phyloP scores from a whole-genome alignment of 2,329 filamentous ascomycete species.

The Cladosporium oxysporum region DNA sequence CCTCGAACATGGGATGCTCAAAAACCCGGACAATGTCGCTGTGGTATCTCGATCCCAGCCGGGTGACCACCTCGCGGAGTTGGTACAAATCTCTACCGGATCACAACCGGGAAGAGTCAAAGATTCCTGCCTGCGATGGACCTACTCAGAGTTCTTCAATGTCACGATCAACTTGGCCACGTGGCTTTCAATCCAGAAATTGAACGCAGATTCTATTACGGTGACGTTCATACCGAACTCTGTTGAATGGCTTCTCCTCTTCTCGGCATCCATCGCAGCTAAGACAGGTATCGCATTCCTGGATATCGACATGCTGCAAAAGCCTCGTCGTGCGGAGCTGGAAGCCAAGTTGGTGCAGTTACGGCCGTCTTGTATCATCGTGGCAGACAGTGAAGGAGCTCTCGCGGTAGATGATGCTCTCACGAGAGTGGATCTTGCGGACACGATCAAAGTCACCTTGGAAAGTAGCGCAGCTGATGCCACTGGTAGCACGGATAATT shows the following conservation, averaged over 20 bases:
- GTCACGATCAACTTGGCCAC: conserved; percentile 20
- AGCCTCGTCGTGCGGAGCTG: conserved; percentile 22
- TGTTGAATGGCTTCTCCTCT: conserved; percentile 23
- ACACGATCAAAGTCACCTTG: background rate
- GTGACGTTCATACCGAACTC: conserved; percentile 25
- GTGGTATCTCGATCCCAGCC: background rate
- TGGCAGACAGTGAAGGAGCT: conserved; percentile 14
- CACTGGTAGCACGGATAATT: background rate
- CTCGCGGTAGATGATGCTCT: conserved; percentile 56
- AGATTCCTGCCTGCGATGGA: conserved; percentile 22
- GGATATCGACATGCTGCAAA: conserved; percentile 23
- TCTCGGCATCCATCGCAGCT: conserved; percentile 21
- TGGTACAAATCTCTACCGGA: background rate
- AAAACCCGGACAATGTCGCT: background rate
- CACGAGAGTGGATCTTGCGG: conserved; percentile 35
- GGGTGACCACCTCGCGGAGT: background rate
- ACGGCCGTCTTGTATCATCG: conserved; percentile 22
- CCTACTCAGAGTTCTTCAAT: conserved; percentile 22
- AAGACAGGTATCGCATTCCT: conserved; percentile 23
- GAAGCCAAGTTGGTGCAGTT: conserved; percentile 19
- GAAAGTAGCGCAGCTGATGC: background rate
- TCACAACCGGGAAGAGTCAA: background rate
- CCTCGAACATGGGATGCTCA: background rate
- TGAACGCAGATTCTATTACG: conserved; percentile 23
- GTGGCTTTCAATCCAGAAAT: conserved; percentile 17